phyloP scores from a whole-genome alignment of 257 asterid species.

The Cinchona pubescens region DNA sequence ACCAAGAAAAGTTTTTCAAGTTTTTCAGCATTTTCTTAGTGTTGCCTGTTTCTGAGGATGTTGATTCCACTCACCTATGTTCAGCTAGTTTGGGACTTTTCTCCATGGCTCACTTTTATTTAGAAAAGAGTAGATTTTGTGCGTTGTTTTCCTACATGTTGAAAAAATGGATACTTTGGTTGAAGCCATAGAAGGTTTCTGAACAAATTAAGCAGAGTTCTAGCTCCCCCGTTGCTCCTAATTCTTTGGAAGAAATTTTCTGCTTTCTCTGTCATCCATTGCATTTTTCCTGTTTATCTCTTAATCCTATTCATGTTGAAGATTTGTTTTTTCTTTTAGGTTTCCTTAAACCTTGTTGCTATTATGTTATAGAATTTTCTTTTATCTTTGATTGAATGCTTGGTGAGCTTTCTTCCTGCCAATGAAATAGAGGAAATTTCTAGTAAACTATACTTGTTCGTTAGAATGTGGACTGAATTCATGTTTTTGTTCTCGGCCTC shows the following conservation, averaged over 20 bases:
- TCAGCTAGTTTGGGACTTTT: neutral
- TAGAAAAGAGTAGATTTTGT: neutral
- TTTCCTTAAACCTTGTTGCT: neutral
- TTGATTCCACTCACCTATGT: neutral
- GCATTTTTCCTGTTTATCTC: neutral
- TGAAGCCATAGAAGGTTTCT: neutral
- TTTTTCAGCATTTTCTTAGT: neutral
- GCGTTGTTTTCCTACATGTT: neutral
- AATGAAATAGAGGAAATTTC: neutral
- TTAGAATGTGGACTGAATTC: conserved; percentile 15
- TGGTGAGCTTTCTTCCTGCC: neutral
- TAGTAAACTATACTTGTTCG: neutral
- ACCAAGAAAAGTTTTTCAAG: neutral
- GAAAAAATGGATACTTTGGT: neutral
- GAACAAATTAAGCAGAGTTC: neutral
- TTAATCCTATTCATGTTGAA: neutral
- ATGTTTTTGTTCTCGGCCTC: conserved; percentile 6
- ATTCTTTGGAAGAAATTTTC: neutral
- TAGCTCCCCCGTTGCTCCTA: neutral
- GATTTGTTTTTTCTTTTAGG: neutral
- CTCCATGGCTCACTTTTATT: neutral
- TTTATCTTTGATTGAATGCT: neutral
- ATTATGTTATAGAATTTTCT: neutral
- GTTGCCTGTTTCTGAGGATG: neutral
- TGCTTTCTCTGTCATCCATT: neutral